A percentile compares a stretch with the other conserved stretches of the same genome.
These are phyloP conservation scores for Polychaeton citri DNA, from an alignment of 2,329 filamentous ascomycete species.

Conservation along the genomic window DNA sequence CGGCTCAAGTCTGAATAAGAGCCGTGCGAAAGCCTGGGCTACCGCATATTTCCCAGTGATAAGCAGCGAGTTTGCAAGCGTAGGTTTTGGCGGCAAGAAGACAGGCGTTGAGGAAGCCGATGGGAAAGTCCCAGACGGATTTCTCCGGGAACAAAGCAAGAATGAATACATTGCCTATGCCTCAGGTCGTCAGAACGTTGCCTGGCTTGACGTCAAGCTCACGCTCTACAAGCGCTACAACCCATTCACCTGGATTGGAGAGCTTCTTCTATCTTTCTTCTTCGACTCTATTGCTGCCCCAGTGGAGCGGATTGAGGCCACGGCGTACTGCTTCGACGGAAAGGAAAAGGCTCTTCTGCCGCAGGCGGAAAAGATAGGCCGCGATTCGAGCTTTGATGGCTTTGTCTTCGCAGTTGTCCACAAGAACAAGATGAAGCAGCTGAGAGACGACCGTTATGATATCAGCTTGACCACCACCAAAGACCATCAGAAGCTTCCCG, in stretches of 20 bases:
- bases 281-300: conserved; percentile 62
- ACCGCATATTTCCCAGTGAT: conserved; percentile 59
- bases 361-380: conserved; percentile 43
- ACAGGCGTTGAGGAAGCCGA: conserved; percentile 20
- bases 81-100: conserved; percentile 59
- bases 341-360: conserved; percentile 69
- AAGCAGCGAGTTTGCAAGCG: conserved; percentile 68
- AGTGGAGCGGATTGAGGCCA: conserved; percentile 60
- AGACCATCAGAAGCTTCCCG: conserved; percentile 77
- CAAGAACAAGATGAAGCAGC: conserved; percentile 82
- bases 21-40: conserved; percentile 70
- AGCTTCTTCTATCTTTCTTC: conserved; percentile 60
- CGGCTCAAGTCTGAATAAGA: conserved; percentile 67
- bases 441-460: conserved; percentile 89
- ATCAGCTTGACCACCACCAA: conserved; percentile 85
- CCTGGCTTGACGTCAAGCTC: conserved; percentile 77
- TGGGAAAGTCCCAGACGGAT: conserved; percentile 37
- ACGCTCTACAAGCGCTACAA: conserved; percentile 79
- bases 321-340: conserved; percentile 81
- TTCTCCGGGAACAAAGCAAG: conserved; percentile 76
- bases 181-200: conserved; percentile 82
- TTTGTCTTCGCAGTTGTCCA: conserved; percentile 95
- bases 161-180: conserved; percentile 81
- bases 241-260: conserved; percentile 53
- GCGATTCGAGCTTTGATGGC: conserved; percentile 59